phyloP scores from a whole-genome alignment of 345 rosid genomes.

The Cardamine occulta region DNA sequence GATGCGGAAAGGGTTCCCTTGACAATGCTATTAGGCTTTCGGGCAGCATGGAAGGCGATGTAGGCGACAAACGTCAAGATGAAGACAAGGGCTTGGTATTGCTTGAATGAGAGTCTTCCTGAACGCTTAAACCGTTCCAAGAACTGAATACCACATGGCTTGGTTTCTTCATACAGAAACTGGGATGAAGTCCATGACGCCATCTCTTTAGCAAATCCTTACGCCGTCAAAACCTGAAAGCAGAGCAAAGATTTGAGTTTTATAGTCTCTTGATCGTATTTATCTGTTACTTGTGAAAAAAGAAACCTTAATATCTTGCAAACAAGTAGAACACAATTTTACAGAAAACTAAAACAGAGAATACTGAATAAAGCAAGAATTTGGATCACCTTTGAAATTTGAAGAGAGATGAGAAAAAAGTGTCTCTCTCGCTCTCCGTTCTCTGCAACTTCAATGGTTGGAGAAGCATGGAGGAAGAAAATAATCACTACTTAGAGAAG shows the following conservation, averaged over 20 bases:
- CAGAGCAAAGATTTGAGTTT: background rate
- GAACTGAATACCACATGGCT: constrained; percentile 71
- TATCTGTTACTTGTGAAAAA: background rate
- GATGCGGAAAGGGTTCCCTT: constrained; percentile 83
- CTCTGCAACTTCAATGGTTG: constrained; percentile 22
- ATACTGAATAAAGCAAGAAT: background rate
- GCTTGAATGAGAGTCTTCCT: constrained; percentile 66
- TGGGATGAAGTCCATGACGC: constrained; percentile 48
- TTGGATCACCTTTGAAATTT: constrained; percentile 10
- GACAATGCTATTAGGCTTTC: constrained; percentile 91
- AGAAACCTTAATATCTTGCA: background rate
- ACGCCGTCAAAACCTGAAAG: constrained; percentile 26
- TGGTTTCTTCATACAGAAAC: constrained; percentile 46
- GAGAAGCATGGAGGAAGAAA: constrained; percentile 2
- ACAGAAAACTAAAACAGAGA: background rate
- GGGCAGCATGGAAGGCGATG: constrained; percentile 73
- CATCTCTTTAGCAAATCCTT: constrained; percentile 21
- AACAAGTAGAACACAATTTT: background rate
- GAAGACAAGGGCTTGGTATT: constrained; percentile 73
- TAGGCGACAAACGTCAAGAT: constrained; percentile 81
- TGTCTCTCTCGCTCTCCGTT: background rate
- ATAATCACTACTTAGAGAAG: constrained; percentile 33
- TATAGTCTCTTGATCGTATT: background rate
- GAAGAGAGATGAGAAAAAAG: constrained; percentile 12
- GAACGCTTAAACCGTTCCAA: constrained; percentile 55